Conservation (phyloP, 78 protist genomes). For the Thecamonas trahens region DNA sequence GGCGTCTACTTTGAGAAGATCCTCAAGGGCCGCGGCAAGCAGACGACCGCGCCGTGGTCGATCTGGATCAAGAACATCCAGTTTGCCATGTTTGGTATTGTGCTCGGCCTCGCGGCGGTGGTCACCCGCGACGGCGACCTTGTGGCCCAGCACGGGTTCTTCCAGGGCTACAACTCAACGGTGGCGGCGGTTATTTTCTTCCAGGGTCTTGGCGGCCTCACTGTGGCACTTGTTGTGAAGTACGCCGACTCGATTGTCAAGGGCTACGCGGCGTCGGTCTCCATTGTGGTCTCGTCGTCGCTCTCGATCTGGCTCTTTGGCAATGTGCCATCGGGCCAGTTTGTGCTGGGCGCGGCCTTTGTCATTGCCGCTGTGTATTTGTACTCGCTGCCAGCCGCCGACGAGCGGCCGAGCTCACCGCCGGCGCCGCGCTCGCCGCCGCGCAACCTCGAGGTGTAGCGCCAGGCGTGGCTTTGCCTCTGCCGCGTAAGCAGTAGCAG, state of each 20-base stretch:
- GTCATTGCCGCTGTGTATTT: conserved; percentile 31
- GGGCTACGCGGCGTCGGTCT: conserved; percentile 55
- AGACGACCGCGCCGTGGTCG: no score
- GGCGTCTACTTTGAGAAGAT: conserved; percentile 60
- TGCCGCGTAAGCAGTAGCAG: no score
- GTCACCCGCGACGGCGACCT: conserved; percentile 13
- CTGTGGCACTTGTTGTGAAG: conserved; percentile 61
- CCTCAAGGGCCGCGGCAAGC: no score
- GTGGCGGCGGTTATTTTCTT: not conserved
- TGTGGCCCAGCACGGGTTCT: conserved; percentile 20
- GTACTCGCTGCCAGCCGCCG: no score
- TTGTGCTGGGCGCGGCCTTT: conserved; percentile 21
- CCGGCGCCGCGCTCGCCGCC: no score
- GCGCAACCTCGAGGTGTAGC: no score
- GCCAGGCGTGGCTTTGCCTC: no score
- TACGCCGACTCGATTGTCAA: conserved; percentile 73
- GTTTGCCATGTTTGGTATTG: conserved; percentile 13
- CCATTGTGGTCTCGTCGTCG: conserved; percentile 32
- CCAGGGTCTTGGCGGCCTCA: conserved; percentile 58
- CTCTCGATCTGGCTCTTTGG: conserved; percentile 25
- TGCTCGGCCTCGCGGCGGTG: no score
- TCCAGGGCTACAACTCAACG: conserved; percentile 18
- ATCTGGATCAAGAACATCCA: conserved; percentile 57
- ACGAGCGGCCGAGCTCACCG: no score
- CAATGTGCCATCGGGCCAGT: conserved; percentile 1